Evolutionary conservation across 1,139 yeast species (phyloP), one percentile per base, ranked within the genome.

Genomic region (Scheffersomyces segobiensis): DNA sequence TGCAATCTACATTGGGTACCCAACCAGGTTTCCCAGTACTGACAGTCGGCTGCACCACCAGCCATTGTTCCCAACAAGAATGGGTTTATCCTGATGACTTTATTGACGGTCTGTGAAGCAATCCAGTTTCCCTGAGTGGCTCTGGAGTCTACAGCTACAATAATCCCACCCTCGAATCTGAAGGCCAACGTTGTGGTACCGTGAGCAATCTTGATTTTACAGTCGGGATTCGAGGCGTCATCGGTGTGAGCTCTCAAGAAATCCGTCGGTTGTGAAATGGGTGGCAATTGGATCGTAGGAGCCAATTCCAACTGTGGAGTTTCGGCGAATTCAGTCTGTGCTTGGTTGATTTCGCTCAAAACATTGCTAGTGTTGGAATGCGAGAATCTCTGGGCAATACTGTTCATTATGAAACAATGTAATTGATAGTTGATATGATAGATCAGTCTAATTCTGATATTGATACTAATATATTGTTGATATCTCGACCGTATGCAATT

Each of bases 11-110:
- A 95, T 77, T 95, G 98, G 21, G 97, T 82, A 64, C 99, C 99
- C 63, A 95, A 83, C 98, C 98, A 95, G 39, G 98, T 92, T 78
- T 95, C 98, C 99, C 99, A 95, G 76, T 83, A 96, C 76, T 96
- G 99, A 82, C 99, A 95, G 78, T 95, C 99, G 32, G 99, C 99
- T 55, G 99, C 99, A 80, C 98, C 98, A 77, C 99, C 99, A 48
- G 99, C 99, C 98, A 95, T 88, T 46, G 99, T 95, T 64, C 99
- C 99, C 68, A 95, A 83, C 65, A 95, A 78, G 71, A 91, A 90
- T 56, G 98, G 98, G 75, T 96, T 96, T 77, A 95, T 95, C 74
- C 95, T 95, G 71, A 95, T 93, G 56, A 95, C 99, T 77, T 95
- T 95, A 77, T 95, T 93, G 64, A 95, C 99, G 1, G 98, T 93